These are phyloP conservation scores for Raffaelea arxii DNA, from an alignment of 2,329 filamentous ascomycete genomes.

Conservation along the genomic window DNA sequence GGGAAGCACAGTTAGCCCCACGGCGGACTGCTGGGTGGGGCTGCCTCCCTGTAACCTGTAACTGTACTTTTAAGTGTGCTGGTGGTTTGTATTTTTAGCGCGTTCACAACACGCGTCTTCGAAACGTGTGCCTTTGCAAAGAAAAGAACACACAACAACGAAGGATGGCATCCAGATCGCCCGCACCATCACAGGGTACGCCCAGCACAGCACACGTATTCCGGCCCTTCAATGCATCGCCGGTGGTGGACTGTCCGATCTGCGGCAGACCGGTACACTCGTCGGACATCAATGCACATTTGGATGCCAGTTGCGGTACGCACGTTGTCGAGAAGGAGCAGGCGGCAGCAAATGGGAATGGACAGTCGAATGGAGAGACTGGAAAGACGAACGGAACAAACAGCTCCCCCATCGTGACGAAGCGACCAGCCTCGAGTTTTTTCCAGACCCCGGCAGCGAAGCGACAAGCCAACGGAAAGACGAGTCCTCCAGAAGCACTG, in stretches of 20 bases:
- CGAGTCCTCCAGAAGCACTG: slow-evolving; percentile 19
- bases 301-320: slow-evolving; percentile 71
- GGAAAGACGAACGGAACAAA: neutral
- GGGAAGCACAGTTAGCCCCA: no score
- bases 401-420: slow-evolving; percentile 26
- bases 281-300: slow-evolving; percentile 75
- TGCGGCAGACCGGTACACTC: slow-evolving; percentile 65
- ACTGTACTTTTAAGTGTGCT: no score
- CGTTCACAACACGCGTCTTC: no score
- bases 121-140: no score
- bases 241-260: slow-evolving; percentile 66
- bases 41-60: no score
- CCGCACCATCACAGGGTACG: no score
- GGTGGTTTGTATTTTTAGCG: no score
- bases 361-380: neutral
- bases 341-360: slow-evolving; percentile 8
- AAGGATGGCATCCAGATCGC: no score
- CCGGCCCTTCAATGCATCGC: slow-evolving; percentile 2
- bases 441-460: slow-evolving; percentile 54
- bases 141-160: no score
- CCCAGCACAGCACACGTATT: no score
- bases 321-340: slow-evolving; percentile 53
- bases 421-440: slow-evolving; percentile 45
- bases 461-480: slow-evolving; percentile 27
- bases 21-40: no score